phyloP scores from a whole-genome alignment of 768 basidiomycete genomes.

The Leccinum incarnatum region DNA sequence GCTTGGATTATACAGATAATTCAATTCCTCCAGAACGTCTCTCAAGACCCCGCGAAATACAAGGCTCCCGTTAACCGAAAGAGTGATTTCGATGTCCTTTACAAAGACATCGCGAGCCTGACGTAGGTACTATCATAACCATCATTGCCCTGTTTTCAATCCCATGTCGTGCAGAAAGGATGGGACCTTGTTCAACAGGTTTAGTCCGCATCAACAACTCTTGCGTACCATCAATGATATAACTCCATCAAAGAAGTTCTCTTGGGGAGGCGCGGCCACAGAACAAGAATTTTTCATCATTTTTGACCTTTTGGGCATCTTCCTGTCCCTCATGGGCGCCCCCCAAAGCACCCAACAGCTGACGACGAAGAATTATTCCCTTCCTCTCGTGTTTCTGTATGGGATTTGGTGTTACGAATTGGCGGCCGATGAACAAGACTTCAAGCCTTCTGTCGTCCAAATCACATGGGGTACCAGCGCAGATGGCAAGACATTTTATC shows the following conservation, averaged over 20 bases:
- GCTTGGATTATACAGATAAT: neutral
- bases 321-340: neutral
- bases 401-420: neutral
- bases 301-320: neutral
- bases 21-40: neutral
- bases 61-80: neutral
- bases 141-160: neutral
- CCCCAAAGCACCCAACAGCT: neutral
- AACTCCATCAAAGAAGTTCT: neutral
- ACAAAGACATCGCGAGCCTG: neutral
- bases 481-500: neutral
- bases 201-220: neutral
- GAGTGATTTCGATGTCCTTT: neutral
- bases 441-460: neutral
- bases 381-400: neutral
- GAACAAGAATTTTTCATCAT: neutral
- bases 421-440: neutral
- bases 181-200: neutral
- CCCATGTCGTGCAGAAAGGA: neutral
- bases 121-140: neutral
- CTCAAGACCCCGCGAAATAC: neutral
- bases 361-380: neutral
- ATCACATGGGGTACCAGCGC: neutral
- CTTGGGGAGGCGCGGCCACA: neutral
- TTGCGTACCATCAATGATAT: neutral